A percentile compares a stretch with the other conserved stretches of the same genome.
Conservation (phyloP, 495 filamentous ascomycete genomes). For the Evernia prunastri region DNA sequence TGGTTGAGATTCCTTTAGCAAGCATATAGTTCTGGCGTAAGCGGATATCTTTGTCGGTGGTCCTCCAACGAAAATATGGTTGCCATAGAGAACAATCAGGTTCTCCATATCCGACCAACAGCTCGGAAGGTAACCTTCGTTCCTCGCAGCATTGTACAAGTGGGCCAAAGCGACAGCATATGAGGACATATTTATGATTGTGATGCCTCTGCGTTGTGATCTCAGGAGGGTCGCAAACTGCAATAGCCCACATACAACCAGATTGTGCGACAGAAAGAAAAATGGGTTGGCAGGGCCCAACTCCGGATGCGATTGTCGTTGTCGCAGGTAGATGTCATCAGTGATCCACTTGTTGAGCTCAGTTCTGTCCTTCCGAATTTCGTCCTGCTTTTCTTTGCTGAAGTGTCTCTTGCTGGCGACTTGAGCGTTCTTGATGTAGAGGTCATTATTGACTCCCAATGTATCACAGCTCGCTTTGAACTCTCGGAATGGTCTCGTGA, state of each 20-base stretch:
- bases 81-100: background rate
- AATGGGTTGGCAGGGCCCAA: background rate
- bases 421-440: background rate
- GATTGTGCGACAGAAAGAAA: background rate
- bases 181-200: background rate
- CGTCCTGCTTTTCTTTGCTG: background rate
- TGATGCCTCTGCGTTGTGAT: background rate
- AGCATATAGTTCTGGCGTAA: background rate
- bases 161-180: background rate
- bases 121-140: background rate
- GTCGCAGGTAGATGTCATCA: background rate
- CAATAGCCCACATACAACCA: background rate
- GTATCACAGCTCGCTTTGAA: background rate
- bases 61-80: background rate
- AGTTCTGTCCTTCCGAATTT: background rate
- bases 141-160: background rate
- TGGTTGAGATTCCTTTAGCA: background rate
- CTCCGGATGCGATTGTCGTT: background rate
- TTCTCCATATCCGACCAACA: background rate
- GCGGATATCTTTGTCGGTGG: background rate
- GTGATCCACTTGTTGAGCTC: background rate
- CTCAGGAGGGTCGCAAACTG: background rate
- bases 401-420: background rate
- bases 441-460: background rate
- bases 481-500: background rate